Evolutionary conservation across 163 green algal genomes (phyloP).

Genomic region (Chlamydomonas reinhardtii): DNA sequence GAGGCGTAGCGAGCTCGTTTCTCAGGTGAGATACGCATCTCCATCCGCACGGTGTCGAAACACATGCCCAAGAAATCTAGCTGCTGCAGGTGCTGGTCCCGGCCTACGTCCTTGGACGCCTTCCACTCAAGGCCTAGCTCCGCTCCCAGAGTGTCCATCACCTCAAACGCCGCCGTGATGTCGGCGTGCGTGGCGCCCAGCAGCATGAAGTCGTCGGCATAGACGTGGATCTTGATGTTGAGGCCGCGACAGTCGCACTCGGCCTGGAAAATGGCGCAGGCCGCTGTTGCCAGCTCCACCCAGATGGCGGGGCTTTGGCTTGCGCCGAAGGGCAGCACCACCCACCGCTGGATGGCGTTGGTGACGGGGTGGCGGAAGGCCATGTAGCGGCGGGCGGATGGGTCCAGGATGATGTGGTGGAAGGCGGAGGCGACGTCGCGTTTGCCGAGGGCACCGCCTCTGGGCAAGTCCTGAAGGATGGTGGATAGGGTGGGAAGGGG

Average conservation of each 20-base stretch:
- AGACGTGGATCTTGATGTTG: not conserved
- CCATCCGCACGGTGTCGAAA: not conserved
- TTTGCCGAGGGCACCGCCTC: not conserved
- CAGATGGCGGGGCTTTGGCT: slow-evolving; percentile 9
- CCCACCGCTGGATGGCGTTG: not conserved
- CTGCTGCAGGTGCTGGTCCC: not conserved
- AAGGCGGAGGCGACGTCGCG: not conserved
- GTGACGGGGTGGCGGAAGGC: no score
- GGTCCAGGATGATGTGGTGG: slow-evolving; percentile 1
- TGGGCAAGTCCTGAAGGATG: not conserved
- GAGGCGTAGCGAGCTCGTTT: not conserved
- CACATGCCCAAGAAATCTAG: not conserved
- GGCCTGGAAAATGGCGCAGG: not conserved
- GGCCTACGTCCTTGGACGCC: not conserved
- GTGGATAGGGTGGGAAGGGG: not conserved
- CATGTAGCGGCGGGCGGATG: not conserved
- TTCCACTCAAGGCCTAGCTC: slow-evolving; percentile 18
- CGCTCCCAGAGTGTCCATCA: not conserved
- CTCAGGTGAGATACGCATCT: slow-evolving; percentile 1
- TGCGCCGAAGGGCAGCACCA: slow-evolving; percentile 10
- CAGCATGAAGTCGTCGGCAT: not conserved
- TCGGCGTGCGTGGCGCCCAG: not conserved
- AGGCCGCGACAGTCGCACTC: not conserved
- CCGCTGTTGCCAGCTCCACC: not conserved
- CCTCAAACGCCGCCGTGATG: not conserved